Evolutionary conservation across 768 basidiomycete species (phyloP), one percentile per base, ranked within the genome.

Genomic region (Clitopilus hobsonii): DNA sequence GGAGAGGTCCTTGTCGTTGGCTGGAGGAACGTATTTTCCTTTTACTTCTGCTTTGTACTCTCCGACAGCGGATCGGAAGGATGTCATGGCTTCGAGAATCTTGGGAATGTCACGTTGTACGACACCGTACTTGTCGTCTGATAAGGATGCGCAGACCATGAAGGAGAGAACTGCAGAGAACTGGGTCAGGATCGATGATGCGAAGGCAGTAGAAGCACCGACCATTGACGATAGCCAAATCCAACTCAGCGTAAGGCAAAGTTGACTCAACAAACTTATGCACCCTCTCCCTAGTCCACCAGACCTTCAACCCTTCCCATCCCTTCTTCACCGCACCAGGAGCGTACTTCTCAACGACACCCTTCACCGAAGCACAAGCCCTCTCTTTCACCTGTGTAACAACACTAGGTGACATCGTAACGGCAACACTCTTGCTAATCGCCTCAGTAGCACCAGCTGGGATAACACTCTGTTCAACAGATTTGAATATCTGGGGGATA

Each of bases 21-120:
- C 61, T 1, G 76, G 70, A 3, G 74, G 70, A 3, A 71, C 67
- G 57, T 74, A 71, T 20, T 69, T 60, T 2, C 73, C 68, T 53
- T 68, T 70, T 25, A 91, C 66, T 61, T 86, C 82, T 1, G 61
- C 65, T 54, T 83, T 80, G 55, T 86, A 86, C 26, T 78, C 77
- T 60, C 93, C 91, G 18, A 92, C 67, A 0, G 82, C 87, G 1
- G 68, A 65, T 18, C 91, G 75, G 71, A 86, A 88, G 0, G 79
- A 78, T 11, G 88, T 65, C 59, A 94, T 72, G 0, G 88, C 87
- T 66, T 95, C 92, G 2, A 95, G 67, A 25, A 92, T 83, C 56
- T 82, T 84, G 0, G 91, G 88, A 18, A 92, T 89, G 64, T 94
- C 93, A 10, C 88, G 77, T 65, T 94, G 93, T 11, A 93, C 89